A percentile compares a stretch with the other conserved stretches of the same genome.
Conservation (phyloP, 768 basidiomycete genomes). For the Lactarius sanguifluus region DNA sequence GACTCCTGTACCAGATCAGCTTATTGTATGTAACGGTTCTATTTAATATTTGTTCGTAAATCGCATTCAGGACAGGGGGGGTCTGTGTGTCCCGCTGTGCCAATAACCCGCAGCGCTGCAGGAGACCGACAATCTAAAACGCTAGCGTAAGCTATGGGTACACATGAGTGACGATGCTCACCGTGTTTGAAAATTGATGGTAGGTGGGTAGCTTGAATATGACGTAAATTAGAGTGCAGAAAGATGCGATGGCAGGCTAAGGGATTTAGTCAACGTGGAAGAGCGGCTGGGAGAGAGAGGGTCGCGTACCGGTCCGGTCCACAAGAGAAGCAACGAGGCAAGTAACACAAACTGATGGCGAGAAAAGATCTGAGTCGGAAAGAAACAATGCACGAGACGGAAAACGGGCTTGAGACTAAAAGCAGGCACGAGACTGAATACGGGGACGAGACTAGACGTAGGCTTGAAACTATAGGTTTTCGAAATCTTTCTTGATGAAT, state of each 20-base stretch:
- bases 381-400: neutral
- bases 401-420: neutral
- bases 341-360: neutral
- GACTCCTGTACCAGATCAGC: neutral
- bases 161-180: neutral
- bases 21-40: neutral
- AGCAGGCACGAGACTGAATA: neutral
- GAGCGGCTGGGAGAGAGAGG: neutral
- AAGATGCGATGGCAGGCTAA: neutral
- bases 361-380: neutral
- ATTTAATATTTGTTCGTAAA: slow-evolving; percentile 18
- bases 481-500: neutral
- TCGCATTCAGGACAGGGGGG: neutral
- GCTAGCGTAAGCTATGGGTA: neutral
- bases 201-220: neutral
- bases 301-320: slow-evolving; percentile 18
- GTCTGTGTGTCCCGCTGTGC: neutral
- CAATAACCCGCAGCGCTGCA: slow-evolving; percentile 10
- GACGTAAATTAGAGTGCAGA: neutral
- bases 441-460: neutral
- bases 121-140: slow-evolving; percentile 6
- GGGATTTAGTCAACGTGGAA: neutral
- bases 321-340: neutral
- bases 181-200: neutral
- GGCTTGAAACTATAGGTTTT: neutral